Conservation (phyloP, 306 rosid species). For the Alnus glutinosa region DNA sequence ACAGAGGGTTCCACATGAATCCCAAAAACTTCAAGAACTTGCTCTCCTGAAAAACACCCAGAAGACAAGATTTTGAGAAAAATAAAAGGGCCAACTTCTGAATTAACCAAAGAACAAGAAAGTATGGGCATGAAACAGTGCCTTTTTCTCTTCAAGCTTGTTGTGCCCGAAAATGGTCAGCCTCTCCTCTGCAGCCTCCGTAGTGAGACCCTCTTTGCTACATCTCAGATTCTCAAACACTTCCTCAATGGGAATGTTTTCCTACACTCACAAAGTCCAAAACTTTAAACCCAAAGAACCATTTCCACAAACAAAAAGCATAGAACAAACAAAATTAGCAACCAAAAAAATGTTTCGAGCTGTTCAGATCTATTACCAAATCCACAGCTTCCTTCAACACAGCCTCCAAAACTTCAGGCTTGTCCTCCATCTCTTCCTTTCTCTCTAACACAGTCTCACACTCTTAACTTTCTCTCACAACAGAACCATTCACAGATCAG, state of each 20-base stretch:
- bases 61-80: conserved; percentile 25
- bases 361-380: conserved; percentile 87
- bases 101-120: conserved; percentile 5
- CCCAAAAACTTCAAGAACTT: conserved; percentile 88
- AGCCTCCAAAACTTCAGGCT: conserved; percentile 83
- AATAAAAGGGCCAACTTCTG: neutral
- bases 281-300: neutral
- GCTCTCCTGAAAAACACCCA: conserved; percentile 73
- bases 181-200: conserved; percentile 87
- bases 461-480: conserved; percentile 40
- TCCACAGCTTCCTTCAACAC: conserved; percentile 95
- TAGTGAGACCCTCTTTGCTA: conserved; percentile 84
- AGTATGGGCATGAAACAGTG: conserved; percentile 13
- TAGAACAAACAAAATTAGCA: conserved; percentile 13
- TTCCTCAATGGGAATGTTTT: conserved; percentile 94
- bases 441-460: conserved; percentile 2
- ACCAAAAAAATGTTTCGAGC: conserved; percentile 19
- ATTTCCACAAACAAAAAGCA: conserved; percentile 17
- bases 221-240: conserved; percentile 97
- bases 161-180: conserved; percentile 82
- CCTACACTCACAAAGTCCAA: conserved; percentile 57
- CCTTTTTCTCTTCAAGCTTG: conserved; percentile 96
- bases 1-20: conserved; percentile 98
- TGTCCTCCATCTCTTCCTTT: conserved; percentile 59
- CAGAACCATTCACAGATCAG: conserved; percentile 48